phyloP scores from a whole-genome alignment of 495 filamentous ascomycete species.

The Sabuloglossum arenarium region DNA sequence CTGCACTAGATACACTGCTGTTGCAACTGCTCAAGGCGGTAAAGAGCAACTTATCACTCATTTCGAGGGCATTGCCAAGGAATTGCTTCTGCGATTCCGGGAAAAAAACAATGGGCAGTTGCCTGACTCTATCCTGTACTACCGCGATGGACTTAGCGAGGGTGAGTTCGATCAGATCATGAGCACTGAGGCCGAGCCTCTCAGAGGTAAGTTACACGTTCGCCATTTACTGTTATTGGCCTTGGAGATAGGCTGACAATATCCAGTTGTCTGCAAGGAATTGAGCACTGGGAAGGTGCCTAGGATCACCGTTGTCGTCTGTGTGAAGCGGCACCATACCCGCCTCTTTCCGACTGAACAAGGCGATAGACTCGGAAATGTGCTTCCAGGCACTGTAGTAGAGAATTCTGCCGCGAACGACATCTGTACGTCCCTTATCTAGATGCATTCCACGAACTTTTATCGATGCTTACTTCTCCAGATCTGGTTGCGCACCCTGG shows the following conservation, averaged over 20 bases:
- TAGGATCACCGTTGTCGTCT: slow-evolving; percentile 1
- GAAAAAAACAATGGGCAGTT: slow-evolving; percentile 20
- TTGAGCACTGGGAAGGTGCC: neutral
- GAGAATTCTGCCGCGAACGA: slow-evolving; percentile 50
- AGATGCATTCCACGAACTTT: slow-evolving; percentile 53
- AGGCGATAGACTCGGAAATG: slow-evolving; percentile 33
- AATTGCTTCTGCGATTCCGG: slow-evolving; percentile 40
- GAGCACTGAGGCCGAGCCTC: slow-evolving; percentile 35
- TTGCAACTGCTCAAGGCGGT: slow-evolving; percentile 32
- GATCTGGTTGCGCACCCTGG: slow-evolving; percentile 39
- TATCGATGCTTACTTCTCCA: neutral
- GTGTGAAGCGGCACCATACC: slow-evolving; percentile 63
- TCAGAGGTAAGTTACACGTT: slow-evolving; percentile 25
- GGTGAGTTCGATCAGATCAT: slow-evolving; percentile 50
- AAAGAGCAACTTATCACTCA: slow-evolving; percentile 36
- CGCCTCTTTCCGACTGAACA: slow-evolving; percentile 50
- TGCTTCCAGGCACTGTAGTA: slow-evolving; percentile 58
- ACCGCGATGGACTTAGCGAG: slow-evolving; percentile 83
- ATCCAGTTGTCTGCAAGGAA: neutral
- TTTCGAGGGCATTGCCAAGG: slow-evolving; percentile 32
- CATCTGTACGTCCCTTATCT: slow-evolving; percentile 45
- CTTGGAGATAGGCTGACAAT: slow-evolving; percentile 23
- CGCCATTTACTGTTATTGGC: slow-evolving; percentile 27
- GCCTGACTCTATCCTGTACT: slow-evolving; percentile 63
- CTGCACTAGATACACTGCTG: slow-evolving; percentile 49